These are phyloP conservation scores for Bipolaris victoriae DNA, from an alignment of 2,329 filamentous ascomycete species.

Conservation along the genomic window DNA sequence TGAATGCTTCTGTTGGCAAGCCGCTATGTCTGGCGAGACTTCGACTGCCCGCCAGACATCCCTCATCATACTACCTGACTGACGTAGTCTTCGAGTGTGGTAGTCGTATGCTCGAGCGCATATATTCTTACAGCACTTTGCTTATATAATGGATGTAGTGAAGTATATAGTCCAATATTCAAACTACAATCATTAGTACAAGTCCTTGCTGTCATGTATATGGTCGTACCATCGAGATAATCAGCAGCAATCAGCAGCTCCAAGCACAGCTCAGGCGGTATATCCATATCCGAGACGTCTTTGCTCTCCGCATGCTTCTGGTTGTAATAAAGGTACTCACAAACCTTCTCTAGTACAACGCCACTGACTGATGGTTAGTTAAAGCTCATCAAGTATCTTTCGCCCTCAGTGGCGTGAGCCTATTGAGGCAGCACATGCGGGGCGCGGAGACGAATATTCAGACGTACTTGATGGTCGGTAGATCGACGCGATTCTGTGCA, in stretches of 20 bases:
- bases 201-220: too few species aligned
- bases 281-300: conserved; percentile 80
- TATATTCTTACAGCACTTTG: neutral
- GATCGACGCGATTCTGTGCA: conserved; percentile 66
- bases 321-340: conserved; percentile 84
- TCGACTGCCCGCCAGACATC: neutral
- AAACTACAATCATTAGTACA: conserved; percentile 1
- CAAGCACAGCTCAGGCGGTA: conserved; percentile 77
- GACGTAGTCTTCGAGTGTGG: neutral
- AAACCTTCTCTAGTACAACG: conserved; percentile 77
- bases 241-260: conserved; percentile 80
- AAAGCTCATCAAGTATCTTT: neutral
- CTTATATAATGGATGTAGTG: neutral
- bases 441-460: neutral
- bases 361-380: conserved; percentile 58
- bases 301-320: conserved; percentile 73
- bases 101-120: neutral
- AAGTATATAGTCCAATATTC: neutral
- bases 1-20: neutral
- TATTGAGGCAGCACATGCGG: neutral
- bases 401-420: neutral
- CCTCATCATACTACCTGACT: neutral
- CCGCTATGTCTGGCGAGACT: neutral
- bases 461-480: conserved; percentile 75
- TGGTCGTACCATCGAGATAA: conserved; percentile 62